Evolutionary conservation across 1,284 basidiomycete species (phyloP), one percentile per base, ranked within the genome.

Genomic region (Austropuccinia psidii): DNA sequence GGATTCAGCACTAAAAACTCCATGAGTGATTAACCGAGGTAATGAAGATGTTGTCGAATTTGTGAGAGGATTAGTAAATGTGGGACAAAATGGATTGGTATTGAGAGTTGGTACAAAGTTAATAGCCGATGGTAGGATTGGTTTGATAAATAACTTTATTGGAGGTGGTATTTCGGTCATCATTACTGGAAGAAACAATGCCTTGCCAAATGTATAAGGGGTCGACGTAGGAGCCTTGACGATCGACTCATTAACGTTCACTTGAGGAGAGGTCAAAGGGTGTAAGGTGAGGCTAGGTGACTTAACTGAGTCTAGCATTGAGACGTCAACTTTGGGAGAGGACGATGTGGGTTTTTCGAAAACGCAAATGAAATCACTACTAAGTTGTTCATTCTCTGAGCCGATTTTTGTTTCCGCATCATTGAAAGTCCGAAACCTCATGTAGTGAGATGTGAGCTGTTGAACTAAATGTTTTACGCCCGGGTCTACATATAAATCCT

Each of bases 21-120:
- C 83, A 65, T 83, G 81, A 72, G 80, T 80, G 29, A 78, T 80
- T 0, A 82, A 80, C 39, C 80, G 76, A 0, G 82, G 81, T 75
- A 82, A 82, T 19, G 80, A 78, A 27, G 78, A 72, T 1, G 74
- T 61, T 6, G 62, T 55, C 13, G 74, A 43, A 43, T 57, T 67
- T 27, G 49, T 50, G 19, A 60, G 24, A 17, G 64, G 41, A n/a
- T 24, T 89, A 0, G 82, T 79, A 1, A 86, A 81, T 11, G 86
- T 85, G 0, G 88, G 86, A 84, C 81, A 24, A 85, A 84, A 0
- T 84, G 84, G 76, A 84, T 88, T 0, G 86, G 86, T 0, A 70
- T 78, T 55, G 49, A 76, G 70, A 70, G 77, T 76, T 49, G 76
- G 66, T 37, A 35, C 1, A 76, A 77, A 24, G 76, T 76, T 43